Evolutionary conservation across 352 stramenopile species (phyloP).

Genomic region (Pythium insidiosum): DNA sequence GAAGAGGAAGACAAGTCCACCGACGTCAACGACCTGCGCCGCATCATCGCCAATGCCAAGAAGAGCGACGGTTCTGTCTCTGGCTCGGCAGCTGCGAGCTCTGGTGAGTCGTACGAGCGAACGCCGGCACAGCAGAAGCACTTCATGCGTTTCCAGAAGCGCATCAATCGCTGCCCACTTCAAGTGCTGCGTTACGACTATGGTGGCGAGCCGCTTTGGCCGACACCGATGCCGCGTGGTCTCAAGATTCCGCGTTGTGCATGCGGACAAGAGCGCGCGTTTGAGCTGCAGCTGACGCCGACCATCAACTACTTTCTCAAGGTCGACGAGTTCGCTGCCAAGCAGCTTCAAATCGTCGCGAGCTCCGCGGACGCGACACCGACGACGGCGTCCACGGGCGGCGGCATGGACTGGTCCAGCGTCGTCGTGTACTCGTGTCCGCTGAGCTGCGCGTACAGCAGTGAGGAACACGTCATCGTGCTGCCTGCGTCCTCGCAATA

Average conservation of each 20-base stretch:
- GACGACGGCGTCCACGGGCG: background rate
- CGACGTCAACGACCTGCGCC: slow-evolving; percentile 48
- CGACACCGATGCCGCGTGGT: slow-evolving; percentile 33
- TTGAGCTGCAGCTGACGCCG: slow-evolving; percentile 79
- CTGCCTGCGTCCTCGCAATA: slow-evolving; percentile 19
- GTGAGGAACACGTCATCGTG: slow-evolving; percentile 66
- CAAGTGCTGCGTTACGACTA: slow-evolving; percentile 85
- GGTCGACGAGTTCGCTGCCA: slow-evolving; percentile 52
- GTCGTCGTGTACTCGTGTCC: slow-evolving; percentile 74
- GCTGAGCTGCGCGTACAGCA: slow-evolving; percentile 45
- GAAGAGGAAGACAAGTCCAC: slow-evolving; percentile 74
- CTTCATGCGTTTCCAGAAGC: slow-evolving; percentile 84
- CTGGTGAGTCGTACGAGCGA: slow-evolving; percentile 72
- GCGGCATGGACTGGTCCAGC: slow-evolving; percentile 78
- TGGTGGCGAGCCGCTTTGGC: slow-evolving; percentile 75
- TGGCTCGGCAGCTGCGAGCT: slow-evolving; percentile 8
- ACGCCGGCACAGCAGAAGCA: slow-evolving; percentile 63
- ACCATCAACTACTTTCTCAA: slow-evolving; percentile 84
- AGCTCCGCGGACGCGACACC: background rate
- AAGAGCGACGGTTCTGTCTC: slow-evolving; percentile 21
- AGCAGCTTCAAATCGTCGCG: slow-evolving; percentile 4
- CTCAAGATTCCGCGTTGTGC: slow-evolving; percentile 43
- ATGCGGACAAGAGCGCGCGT: slow-evolving; percentile 57
- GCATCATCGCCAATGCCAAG: slow-evolving; percentile 45
- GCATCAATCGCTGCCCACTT: slow-evolving; percentile 62